Percentiles rank a stretch among this genome's conserved stretches.
Evolutionary conservation across 2,329 filamentous ascomycete genomes (phyloP).

Genomic region (Epichloe coenophiala): DNA sequence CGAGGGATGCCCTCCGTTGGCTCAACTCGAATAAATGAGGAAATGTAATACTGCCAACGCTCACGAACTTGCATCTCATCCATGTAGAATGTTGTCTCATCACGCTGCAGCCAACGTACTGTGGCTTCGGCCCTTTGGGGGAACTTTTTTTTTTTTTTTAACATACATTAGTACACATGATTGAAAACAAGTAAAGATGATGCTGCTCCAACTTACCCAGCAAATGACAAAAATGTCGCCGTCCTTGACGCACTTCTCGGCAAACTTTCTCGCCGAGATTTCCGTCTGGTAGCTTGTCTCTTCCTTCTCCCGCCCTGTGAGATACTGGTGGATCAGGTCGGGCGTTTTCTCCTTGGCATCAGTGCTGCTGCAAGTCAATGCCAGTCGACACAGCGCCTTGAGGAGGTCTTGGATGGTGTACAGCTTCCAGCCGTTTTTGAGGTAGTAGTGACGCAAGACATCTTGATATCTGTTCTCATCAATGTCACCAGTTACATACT

Average conservation of each 20-base stretch:
- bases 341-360: constrained; percentile 89
- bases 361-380: constrained; percentile 66
- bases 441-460: constrained; percentile 79
- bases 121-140: constrained; percentile 56
- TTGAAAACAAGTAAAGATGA: neutral
- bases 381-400: constrained; percentile 66
- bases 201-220: constrained; percentile 55
- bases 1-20: constrained; percentile 68
- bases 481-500: constrained; percentile 68
- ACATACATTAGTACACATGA: constrained; percentile 17
- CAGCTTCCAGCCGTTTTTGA: constrained; percentile 80
- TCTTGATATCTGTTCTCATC: constrained; percentile 81
- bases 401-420: constrained; percentile 89
- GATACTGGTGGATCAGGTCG: constrained; percentile 79
- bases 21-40: constrained; percentile 77
- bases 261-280: constrained; percentile 79
- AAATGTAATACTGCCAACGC: constrained; percentile 90
- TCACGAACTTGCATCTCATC: constrained; percentile 76
- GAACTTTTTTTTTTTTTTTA: constrained; percentile 31
- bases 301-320: constrained; percentile 65
- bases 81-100: constrained; percentile 69
- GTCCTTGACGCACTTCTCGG: constrained; percentile 86
- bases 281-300: constrained; percentile 84
- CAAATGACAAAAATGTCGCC: constrained; percentile 81
- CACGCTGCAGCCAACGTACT: constrained; percentile 55